A percentile compares a stretch with the other conserved stretches of the same genome.
Conservation (phyloP, 805 yeast species). For the Hanseniaspora guilliermondii region DNA sequence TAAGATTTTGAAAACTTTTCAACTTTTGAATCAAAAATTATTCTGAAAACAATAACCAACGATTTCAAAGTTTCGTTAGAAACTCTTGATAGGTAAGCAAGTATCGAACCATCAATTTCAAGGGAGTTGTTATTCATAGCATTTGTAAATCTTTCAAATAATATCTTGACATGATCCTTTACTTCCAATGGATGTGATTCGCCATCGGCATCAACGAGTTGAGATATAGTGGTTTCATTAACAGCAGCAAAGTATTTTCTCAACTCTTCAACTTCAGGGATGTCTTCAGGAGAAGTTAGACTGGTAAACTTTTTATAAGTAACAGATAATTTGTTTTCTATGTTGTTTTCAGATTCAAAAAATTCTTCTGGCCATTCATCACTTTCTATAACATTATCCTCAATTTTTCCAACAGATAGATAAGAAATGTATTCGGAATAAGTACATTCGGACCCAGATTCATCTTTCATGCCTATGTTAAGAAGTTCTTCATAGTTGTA, state of each 20-base stretch:
- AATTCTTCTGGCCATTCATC: slow-evolving; percentile 3
- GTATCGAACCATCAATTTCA: neutral
- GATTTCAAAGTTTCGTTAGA: neutral
- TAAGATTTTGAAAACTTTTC: neutral
- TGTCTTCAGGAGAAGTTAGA: neutral
- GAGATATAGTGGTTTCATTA: neutral
- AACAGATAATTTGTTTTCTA: neutral
- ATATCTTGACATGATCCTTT: neutral
- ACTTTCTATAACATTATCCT: slow-evolving; percentile 4
- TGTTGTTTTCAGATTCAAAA: neutral
- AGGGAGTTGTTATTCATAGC: neutral
- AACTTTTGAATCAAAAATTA: neutral
- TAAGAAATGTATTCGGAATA: neutral
- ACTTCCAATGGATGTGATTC: neutral
- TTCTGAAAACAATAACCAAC: neutral
- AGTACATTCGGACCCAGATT: neutral
- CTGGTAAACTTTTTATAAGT: neutral
- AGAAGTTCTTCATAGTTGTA: slow-evolving; percentile 2
- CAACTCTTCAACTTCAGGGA: neutral
- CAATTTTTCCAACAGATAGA: slow-evolving; percentile 6
- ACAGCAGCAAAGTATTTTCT: slow-evolving; percentile 7
- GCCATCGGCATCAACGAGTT: too few relatives aligned
- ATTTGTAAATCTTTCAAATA: neutral
- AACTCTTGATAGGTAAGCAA: slow-evolving; percentile 2
- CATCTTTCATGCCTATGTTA: neutral